Conservation (phyloP, 2,329 filamentous ascomycete species). For the Ceratocystis papillata region DNA sequence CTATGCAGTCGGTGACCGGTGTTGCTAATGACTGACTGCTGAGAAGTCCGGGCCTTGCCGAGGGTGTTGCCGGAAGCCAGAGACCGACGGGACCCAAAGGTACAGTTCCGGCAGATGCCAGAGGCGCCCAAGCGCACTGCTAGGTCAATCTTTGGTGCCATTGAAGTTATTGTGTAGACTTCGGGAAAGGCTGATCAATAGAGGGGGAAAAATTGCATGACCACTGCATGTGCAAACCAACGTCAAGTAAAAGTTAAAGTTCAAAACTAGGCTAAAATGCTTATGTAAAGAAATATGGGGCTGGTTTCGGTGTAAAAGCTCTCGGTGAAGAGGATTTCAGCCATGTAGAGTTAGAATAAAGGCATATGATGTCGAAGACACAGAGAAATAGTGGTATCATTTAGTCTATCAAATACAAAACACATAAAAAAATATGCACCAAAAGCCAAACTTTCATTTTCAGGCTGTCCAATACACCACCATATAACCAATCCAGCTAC, state of each 20-base stretch:
- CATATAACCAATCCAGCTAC: slow-evolving; percentile 89
- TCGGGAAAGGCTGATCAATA: neutral
- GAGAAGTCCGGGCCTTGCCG: neutral
- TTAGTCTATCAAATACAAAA: slow-evolving; percentile 23
- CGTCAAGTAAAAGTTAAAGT: slow-evolving; percentile 3
- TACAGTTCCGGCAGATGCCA: slow-evolving; percentile 21
- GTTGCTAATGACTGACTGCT: neutral
- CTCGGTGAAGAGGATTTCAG: slow-evolving; percentile 1
- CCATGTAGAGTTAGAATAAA: neutral
- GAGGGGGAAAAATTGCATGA: neutral
- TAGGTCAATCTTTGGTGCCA: slow-evolving; percentile 25
- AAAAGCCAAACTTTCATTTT: slow-evolving; percentile 4
- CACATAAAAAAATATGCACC: slow-evolving; percentile 4
- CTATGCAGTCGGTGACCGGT: slow-evolving; percentile 17
- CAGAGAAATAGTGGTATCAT: slow-evolving; percentile 18
- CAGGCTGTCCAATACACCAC: slow-evolving; percentile 71
- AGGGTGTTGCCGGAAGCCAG: neutral
- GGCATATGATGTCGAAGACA: slow-evolving; percentile 4
- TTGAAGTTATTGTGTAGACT: slow-evolving; percentile 11
- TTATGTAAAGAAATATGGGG: slow-evolving; percentile 19
- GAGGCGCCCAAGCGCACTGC: slow-evolving; percentile 25
- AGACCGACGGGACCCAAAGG: slow-evolving; percentile 1
- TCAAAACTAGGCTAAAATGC: slow-evolving; percentile 9
- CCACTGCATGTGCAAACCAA: neutral
- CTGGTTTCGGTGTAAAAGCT: neutral